phyloP scores from a whole-genome alignment of 148 eudicot species.

The Silene latifolia region DNA sequence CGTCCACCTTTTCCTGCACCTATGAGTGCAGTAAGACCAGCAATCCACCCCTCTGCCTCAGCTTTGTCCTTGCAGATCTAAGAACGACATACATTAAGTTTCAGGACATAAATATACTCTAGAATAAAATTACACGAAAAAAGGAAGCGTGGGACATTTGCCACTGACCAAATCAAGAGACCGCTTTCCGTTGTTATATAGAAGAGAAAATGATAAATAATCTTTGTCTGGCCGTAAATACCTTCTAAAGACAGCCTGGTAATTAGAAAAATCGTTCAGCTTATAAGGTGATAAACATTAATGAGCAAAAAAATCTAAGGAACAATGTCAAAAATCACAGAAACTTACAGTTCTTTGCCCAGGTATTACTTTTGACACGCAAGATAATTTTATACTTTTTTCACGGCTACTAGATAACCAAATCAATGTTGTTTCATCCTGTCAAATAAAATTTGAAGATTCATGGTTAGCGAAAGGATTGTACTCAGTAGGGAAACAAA shows the following conservation, averaged over 20 bases:
- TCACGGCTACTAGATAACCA: slow-evolving; percentile 84
- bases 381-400: slow-evolving; percentile 69
- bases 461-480: slow-evolving; percentile 5
- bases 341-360: slow-evolving; percentile 95
- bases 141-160: slow-evolving; percentile 1
- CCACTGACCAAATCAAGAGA: slow-evolving; percentile 90
- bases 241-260: slow-evolving; percentile 86
- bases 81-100: slow-evolving; percentile 1
- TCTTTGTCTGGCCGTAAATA: slow-evolving; percentile 88
- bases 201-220: slow-evolving; percentile 86
- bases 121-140: background rate
- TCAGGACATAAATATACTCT: slow-evolving; percentile 4
- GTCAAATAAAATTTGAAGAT: slow-evolving; percentile 10
- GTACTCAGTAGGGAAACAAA: background rate
- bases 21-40: slow-evolving; percentile 77
- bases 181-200: slow-evolving; percentile 78
- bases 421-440: slow-evolving; percentile 86
- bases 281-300: background rate
- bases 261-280: background rate
- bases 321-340: background rate
- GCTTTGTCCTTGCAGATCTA: slow-evolving; percentile 98
- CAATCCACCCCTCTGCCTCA: slow-evolving; percentile 96
- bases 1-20: slow-evolving; percentile 84
- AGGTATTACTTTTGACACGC: slow-evolving; percentile 73
- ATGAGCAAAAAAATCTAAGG: background rate